phyloP scores from a whole-genome alignment of 177 flowering plant genomes.

The Vitis hybrid region DNA sequence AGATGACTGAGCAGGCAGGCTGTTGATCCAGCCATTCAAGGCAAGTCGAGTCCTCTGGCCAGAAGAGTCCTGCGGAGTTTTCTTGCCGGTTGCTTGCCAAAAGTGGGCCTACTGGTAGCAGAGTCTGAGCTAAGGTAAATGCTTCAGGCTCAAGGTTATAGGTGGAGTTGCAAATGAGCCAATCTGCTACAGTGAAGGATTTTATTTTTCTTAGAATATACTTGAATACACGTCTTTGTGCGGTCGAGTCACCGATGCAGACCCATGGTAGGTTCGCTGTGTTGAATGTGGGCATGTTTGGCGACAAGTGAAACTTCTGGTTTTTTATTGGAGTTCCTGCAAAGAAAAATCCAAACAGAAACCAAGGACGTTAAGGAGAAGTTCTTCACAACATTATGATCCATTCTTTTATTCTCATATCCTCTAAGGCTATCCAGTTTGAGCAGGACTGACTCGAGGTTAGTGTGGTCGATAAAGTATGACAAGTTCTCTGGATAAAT shows the following conservation, averaged over 20 bases:
- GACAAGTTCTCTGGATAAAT: too few relatives aligned
- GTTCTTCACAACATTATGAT: too few relatives aligned
- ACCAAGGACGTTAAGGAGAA: too few relatives aligned
- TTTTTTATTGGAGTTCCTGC: too few relatives aligned
- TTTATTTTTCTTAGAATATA: not conserved
- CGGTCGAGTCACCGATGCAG: slow-evolving; percentile 14
- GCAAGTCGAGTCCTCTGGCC: slow-evolving; percentile 33
- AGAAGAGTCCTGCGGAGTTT: slow-evolving; percentile 20
- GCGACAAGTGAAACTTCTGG: too few relatives aligned
- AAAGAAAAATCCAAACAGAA: too few relatives aligned
- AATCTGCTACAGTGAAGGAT: slow-evolving; percentile 15
- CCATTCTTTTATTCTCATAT: too few relatives aligned
- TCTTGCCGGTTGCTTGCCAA: slow-evolving; percentile 20
- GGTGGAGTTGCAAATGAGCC: slow-evolving; percentile 34
- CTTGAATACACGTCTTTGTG: slow-evolving; percentile 13
- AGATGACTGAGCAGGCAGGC: slow-evolving; percentile 36
- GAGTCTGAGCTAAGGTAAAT: slow-evolving; percentile 14
- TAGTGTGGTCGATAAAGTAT: too few relatives aligned
- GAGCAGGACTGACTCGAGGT: too few relatives aligned
- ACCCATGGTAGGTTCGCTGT: slow-evolving; percentile 14
- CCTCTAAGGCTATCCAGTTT: too few relatives aligned
- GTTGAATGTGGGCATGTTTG: too few relatives aligned
- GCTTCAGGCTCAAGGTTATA: slow-evolving; percentile 34
- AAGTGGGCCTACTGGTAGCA: slow-evolving; percentile 41
- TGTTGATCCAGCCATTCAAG: slow-evolving; percentile 40